Base-by-base conservation (phyloP, 495 filamentous ascomycete genomes). In the Penicillium arizonense region DNA sequence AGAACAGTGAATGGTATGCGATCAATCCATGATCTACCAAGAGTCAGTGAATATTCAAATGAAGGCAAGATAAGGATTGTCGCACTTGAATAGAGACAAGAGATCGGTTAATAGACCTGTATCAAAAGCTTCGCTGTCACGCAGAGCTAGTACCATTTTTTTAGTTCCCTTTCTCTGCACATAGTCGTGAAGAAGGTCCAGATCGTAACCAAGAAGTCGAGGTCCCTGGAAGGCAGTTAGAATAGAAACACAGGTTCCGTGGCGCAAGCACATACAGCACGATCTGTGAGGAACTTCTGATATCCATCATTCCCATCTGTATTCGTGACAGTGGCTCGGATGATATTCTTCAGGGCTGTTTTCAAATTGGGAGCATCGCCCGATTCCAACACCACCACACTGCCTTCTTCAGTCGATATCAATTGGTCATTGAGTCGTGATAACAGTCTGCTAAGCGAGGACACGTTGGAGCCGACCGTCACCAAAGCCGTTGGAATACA, bases 61-160 rank as follows among this genome's bases (percentile, higher is more conserved):
- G 28, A 9, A 46, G 20, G 8, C 11, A 10, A 12, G 21, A 18
- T 14, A 10, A 34, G 13, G 14, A 14, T 23, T 14, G 23, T 20
- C 80, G 48, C 72, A 95, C 88, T 82, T 86, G 43, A 97, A 81
- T 4, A 97, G 70, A 20, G 80, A 80, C 35, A 97, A 77, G 24
- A 96, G 66, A 65, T 97, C 91, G 2, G 82, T 83, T 28, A 97
- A 70, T 24, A 97, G 68, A n/a, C 69, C 75, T 32, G 79, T 81
- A 61, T 97, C 91, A 63, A 97, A 97, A 5, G 87, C 92, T 68
- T 98, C 95, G 53, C 88, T 95, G 64, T 97, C 95, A 61, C 89
- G 85, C 45, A 98, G 85, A 12, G 87, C 85, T 18, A 98, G 66
- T 7, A 93, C 76, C 28, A 96, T 76, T 50, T 84, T 83, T 32